Evolutionary conservation across 1,139 yeast species (phyloP), one percentile per base, ranked within the genome.

Genomic region (Kodamaea anthophila): DNA sequence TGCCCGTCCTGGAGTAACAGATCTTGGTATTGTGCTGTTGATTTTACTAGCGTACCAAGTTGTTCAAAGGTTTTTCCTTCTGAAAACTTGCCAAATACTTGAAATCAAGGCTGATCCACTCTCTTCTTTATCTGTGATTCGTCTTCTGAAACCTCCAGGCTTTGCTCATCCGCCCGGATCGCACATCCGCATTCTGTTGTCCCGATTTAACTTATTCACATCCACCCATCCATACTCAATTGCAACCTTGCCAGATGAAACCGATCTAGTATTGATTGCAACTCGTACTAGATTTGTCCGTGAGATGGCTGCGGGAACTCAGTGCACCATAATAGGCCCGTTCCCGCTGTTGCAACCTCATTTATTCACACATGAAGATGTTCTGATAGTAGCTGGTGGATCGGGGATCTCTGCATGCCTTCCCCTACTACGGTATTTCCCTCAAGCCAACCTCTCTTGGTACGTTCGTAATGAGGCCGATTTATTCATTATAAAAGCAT

Each of bases 351-450:
- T 58, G 6, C 47, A 55, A 1, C 42, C 43, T 5, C 49, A 48
- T 6, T 52, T 56, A 26, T 51, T 51, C 35, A 60, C 75, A 1
- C 77, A 75, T 0, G 69, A 69, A 23, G 65, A 72, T 30, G 72
- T 78, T 0, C 51, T 69, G 7, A 66, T 86, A 6, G 54, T 86
- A 4, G 82, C 87, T 20, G 96, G 96, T 6, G 96, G 96, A 0
- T 75, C 94, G 0, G 96, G 96, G 0, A 70, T 87, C 5, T 79
- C 95, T 0, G 73, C 76, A 43, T 91, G 85, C 0, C 57, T 85
- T 3, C 84, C 94, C 0, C 38, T 81, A 3, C 63, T 55, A 46
- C 49, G 59, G 36, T 56, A 61, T 39, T 63, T 75, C 9, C 19
- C 21, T 9, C 30, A 29, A 3, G 38, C 26, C 5, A 22, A 26